Base-by-base conservation (phyloP, 768 basidiomycete species). In the Neoboletus subvelutipes region DNA sequence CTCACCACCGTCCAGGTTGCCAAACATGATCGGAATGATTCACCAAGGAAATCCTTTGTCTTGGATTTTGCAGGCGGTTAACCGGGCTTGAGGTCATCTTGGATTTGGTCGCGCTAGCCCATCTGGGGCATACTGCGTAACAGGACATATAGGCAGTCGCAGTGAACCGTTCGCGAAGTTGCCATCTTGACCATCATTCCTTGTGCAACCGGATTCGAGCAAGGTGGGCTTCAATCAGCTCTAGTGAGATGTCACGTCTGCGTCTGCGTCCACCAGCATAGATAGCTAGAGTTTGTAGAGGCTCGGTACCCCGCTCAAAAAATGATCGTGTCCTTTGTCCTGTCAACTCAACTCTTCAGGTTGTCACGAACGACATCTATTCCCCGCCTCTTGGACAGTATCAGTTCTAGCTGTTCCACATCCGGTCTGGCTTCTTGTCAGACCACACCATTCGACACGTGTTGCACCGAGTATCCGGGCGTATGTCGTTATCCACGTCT, bases 381-480 rank as follows among this genome's bases (percentile, higher is more conserved):
- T 34, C 55, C 57, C 20, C 58, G 72, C 52, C 55, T 77, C 40
- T 72, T 76, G 64, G 67, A 64, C 42, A 63, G 67, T 12, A 57
- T 78, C 42, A 73, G 73, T 55, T 83, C 85, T 1, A 76, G 82
- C n/a, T 88, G 86, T 62, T 75, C 81, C 1, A 75, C 78, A 1
- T 72, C 73, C 41, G 79, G 81, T 2, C 63, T 74, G 4, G 64
- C 70, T 22, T 88, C 86, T 29, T 88, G 87, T 70, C 77, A 79
- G 49, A 82, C 80, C 1, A 53, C 69, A 1, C 75, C 60, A 15
- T 45, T 79, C 45, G 70, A 82, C 54, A 66, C 76, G 12, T 90
- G 88, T 67, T 90, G 88, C 67, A 85, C 83, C 56, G 85, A 88
- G 69, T 69, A 76, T 24, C 86, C 87, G 18, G 81, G 85, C 56